Percentiles rank a stretch among this genome's conserved stretches.
These are phyloP conservation scores for Neurospora sp. DNA, from an alignment of 495 filamentous ascomycete genomes.

Conservation along the genomic window DNA sequence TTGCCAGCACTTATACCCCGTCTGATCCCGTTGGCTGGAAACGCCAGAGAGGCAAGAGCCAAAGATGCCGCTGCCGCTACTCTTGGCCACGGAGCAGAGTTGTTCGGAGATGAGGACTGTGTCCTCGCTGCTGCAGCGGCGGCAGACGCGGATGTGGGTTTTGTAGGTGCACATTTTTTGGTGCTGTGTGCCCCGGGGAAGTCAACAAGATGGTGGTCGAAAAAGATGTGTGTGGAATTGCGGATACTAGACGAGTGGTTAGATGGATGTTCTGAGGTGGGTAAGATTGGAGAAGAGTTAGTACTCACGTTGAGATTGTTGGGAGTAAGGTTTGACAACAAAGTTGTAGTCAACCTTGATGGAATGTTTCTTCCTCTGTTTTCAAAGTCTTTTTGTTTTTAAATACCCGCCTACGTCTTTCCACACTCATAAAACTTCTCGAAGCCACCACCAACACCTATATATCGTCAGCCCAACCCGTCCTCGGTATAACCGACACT, in stretches of 20 bases:
- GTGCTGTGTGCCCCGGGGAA: neutral
- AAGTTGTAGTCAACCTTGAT: neutral
- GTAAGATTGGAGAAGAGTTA: neutral
- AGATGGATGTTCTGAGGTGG: neutral
- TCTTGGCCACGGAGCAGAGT: slow-evolving; percentile 21
- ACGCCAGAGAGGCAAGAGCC: slow-evolving; percentile 28
- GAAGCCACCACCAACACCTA: neutral
- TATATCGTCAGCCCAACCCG: neutral
- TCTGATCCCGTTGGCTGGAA: slow-evolving; percentile 18
- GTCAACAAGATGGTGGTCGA: neutral
- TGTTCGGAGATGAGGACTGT: slow-evolving; percentile 35
- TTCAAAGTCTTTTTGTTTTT: neutral
- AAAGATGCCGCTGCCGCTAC: slow-evolving; percentile 27
- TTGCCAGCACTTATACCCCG: slow-evolving; percentile 28
- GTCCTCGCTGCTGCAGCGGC: slow-evolving; percentile 25
- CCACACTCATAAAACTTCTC: neutral
- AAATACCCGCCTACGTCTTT: neutral
- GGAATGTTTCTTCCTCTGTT: neutral
- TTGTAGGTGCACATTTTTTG: slow-evolving; percentile 32
- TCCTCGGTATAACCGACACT: neutral
- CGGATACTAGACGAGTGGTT: neutral
- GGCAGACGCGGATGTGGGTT: slow-evolving; percentile 30
- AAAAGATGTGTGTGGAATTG: neutral
- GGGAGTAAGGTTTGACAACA: neutral
- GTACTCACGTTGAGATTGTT: neutral